A percentile compares a stretch with the other conserved stretches of the same genome.
Conservation (phyloP, 371 early-diverging fungal genomes). For the Neoconidiobolus thromboides region DNA sequence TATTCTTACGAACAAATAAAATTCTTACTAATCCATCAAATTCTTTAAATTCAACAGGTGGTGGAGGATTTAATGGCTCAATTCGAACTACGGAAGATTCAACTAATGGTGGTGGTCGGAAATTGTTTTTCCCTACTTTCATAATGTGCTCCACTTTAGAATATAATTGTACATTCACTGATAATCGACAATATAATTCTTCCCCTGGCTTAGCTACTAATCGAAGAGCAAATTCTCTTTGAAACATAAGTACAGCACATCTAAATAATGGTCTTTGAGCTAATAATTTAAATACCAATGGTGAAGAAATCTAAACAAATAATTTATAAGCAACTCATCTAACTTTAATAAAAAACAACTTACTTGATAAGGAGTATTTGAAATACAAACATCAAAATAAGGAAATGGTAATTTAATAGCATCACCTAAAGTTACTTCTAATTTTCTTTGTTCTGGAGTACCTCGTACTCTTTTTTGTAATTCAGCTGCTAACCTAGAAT, state of each 20-base stretch:
- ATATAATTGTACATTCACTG: constrained; percentile 93
- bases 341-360: neutral
- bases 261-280: constrained; percentile 81
- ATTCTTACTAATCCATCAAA: constrained; percentile 96
- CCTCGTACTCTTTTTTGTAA: constrained; percentile 93
- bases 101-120: constrained; percentile 98
- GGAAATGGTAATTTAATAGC: constrained; percentile 94
- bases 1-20: constrained; percentile 93
- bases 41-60: constrained; percentile 87
- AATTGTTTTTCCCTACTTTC: constrained; percentile 96
- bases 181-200: constrained; percentile 83
- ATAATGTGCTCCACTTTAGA: constrained; percentile 94
- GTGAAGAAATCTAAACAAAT: constrained; percentile 58
- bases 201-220: constrained; percentile 95
- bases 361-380: constrained; percentile 98
- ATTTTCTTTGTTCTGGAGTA: constrained; percentile 64
- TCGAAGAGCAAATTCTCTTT: constrained; percentile 97
- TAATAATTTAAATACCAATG: constrained; percentile 92
- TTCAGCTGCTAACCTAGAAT: constrained; percentile 95
- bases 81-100: constrained; percentile 94
- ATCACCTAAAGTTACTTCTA: constrained; percentile 95
- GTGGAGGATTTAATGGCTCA: constrained; percentile 86
- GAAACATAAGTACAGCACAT: constrained; percentile 96
- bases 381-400: constrained; percentile 97
- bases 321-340: neutral